These are phyloP conservation scores for Lunularia cruciata DNA, from an alignment of 225 moss, liverwort and hornwort species.

Conservation along the genomic window DNA sequence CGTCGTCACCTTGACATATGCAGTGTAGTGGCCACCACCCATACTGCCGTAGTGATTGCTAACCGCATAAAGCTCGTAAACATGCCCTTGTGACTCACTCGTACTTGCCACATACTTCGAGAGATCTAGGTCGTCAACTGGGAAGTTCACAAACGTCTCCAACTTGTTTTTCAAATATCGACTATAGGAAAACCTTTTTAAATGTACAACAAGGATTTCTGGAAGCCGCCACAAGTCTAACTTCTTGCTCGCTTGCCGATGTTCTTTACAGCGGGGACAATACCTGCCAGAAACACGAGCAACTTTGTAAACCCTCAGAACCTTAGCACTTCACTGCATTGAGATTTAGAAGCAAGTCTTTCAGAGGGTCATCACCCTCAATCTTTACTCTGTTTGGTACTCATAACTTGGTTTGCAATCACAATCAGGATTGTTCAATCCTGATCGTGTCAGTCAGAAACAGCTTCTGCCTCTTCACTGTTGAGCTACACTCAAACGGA, in stretches of 20 bases:
- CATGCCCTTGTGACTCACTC: slow-evolving; percentile 46
- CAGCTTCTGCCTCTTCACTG: no score
- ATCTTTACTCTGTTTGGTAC: no score
- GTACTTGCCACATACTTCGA: slow-evolving; percentile 50
- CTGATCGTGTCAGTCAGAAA: neutral
- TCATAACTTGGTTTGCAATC: no score
- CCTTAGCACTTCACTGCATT: no score
- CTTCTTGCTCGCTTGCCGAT: slow-evolving; percentile 55
- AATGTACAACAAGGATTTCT: slow-evolving; percentile 51
- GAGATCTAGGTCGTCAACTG: slow-evolving; percentile 46
- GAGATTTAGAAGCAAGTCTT: no score
- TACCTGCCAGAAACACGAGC: slow-evolving; percentile 34
- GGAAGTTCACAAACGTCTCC: slow-evolving; percentile 54
- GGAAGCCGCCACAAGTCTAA: slow-evolving; percentile 53
- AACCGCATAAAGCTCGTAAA: slow-evolving; percentile 49
- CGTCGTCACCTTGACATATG: slow-evolving; percentile 43
- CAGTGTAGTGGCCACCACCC: slow-evolving; percentile 57
- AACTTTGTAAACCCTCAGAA: no score
- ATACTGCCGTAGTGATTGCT: slow-evolving; percentile 59
- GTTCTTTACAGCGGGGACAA: slow-evolving; percentile 53
- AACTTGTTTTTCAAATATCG: slow-evolving; percentile 48
- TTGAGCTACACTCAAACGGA: no score
- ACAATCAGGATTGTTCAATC: no score
- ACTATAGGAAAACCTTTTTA: slow-evolving; percentile 53
- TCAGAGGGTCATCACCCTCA: no score